A percentile compares a stretch with the other conserved stretches of the same genome.
phyloP scores from a whole-genome alignment of 1,284 basidiomycete genomes.

The Irpex sp. region DNA sequence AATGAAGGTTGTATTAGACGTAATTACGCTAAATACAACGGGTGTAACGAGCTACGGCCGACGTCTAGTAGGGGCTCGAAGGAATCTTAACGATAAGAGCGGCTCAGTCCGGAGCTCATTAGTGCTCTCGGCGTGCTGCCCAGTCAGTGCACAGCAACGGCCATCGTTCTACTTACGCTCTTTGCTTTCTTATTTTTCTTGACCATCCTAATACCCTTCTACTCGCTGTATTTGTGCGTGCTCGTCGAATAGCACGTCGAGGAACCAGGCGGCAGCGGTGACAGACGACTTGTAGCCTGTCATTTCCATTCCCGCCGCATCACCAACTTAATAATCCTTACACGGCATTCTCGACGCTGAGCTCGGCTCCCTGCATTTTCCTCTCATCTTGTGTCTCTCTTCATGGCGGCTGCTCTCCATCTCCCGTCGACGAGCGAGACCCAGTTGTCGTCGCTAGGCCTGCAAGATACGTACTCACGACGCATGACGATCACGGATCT shows the following conservation, averaged over 20 bases:
- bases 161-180: background rate
- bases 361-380: background rate
- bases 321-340: no score
- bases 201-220: background rate
- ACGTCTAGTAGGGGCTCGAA: background rate
- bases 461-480: conserved; percentile 42
- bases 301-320: background rate
- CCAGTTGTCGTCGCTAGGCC: conserved; percentile 18
- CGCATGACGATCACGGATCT: conserved; percentile 52
- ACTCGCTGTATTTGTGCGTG: background rate
- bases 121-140: background rate
- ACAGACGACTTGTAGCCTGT: background rate
- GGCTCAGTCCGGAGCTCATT: background rate
- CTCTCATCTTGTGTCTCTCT: background rate
- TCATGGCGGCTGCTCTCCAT: conserved; percentile 28
- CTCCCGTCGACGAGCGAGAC: conserved; percentile 21
- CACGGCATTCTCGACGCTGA: background rate
- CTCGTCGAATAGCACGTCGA: background rate
- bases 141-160: background rate
- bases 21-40: background rate
- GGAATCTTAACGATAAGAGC: background rate
- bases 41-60: background rate
- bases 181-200: background rate
- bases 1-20: background rate
- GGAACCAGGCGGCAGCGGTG: background rate